Evolutionary conservation across 306 rosid species (phyloP), one percentile per base, ranked within the genome.

Genomic region (Rubus parviflorus): DNA sequence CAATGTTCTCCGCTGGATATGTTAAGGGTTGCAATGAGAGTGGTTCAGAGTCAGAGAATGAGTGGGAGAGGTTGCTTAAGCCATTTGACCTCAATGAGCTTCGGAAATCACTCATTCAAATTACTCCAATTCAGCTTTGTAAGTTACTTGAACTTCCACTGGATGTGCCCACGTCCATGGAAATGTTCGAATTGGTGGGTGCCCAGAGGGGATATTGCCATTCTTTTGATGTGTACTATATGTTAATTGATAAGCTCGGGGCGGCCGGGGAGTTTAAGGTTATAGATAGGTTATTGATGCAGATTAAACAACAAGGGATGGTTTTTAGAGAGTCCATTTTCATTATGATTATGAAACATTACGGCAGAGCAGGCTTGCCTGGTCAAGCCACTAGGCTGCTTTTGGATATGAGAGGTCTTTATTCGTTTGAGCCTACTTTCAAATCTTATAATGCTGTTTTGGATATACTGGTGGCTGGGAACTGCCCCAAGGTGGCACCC

Each of bases 351-450:
- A 92, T 89, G 92, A 92, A 76, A 76, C 71, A 75, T 78, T 92
- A 95, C 78, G 98, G 91, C 54, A 90, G 82, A 74, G 93, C 92
- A 11, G 89, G 86, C 6, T 84, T 89, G 40, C 97, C 98, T 25
- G 98, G 98, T 41, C 97, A 90, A 64, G 92, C 98, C 38, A 87
- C 94, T 73, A 81, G 95, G 86, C 82, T 95, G 79, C 92, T 95
- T 81, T 83, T 92, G 71, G 98, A 95, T 83, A 95, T 90, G 98
- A 82, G 83, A 81, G 48, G 73, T 83, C 79, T 87, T 75, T 92
- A 90, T 87, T 85, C 75, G 43, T 88, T 85, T 83, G 81, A 88
- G 23, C 97, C 97, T 2, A 90, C 90, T 8, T 95, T 85, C 72
- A 84, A 82, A 54, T 90, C 98, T 8, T 95, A 92, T 60, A 89